Base-by-base conservation (phyloP, 2,329 filamentous ascomycete genomes). In the Botryotinia convoluta region DNA sequence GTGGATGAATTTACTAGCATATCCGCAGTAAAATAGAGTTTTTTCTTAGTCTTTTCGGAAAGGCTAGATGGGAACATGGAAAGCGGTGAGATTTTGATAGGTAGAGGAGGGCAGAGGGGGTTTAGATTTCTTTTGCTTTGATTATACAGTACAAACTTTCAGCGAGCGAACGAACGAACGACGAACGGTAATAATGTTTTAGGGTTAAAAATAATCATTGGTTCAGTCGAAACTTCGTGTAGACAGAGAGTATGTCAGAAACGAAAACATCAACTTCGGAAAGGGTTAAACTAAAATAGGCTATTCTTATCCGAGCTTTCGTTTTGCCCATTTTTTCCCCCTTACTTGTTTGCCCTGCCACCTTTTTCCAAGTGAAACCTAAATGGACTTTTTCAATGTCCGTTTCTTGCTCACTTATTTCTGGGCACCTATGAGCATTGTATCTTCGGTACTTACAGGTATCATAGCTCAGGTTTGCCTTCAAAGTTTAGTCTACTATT, bases 381-480 rank as follows among this genome's bases (percentile, higher is more conserved):
- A 42, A 69, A 69, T 69, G 48, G 65, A 69, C 65, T 57, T 69
- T 67, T 51, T 57, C 18, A 69, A 69, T 57, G 65, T 57, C 65
- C 65, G 65, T 16, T 18, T 62, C 37, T 62, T n/a, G 35, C 39
- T 26, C 37, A 57, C 35, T 42, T 42, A 37, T 29, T 68, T 68
- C 57, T 54, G 42, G 45, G 51, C 64, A 37, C 45, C 45, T 54
- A 35, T 54, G 45, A 68, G 64, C 48, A 37, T 42, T 68, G 64
- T 57, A 26, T 54, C 32, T 68, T 29, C 26, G 44, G 44, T 51
- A 51, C 63, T 67, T 51, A n/a, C 35, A 26, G 22, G 48, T 51
- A 51, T 35, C 35, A 54, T 45, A 22, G 48, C 35, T 67, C 64
- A 54, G 45, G 32, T 51, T 51, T 51, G 48, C 64, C 32, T 37